Conservation (phyloP, 208 protist species). For the Leishmania lainsoni region DNA sequence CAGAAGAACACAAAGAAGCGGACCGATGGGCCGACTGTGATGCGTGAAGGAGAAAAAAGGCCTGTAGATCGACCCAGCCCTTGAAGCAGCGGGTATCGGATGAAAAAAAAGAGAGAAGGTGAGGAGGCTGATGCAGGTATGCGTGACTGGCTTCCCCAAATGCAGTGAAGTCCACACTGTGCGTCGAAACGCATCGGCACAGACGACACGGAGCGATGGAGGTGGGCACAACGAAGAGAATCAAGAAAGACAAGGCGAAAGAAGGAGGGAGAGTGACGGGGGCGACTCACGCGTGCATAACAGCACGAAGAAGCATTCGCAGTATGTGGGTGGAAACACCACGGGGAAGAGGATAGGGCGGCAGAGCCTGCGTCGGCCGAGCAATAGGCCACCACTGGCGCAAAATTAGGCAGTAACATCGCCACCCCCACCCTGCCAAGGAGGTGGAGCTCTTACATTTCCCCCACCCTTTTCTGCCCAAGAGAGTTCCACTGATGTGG, state of each 20-base stretch:
- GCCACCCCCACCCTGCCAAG: not conserved
- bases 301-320: not conserved
- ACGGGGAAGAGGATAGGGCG: not conserved
- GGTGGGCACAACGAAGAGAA: not conserved
- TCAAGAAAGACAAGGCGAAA: slow-evolving; percentile 4
- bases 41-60: not conserved
- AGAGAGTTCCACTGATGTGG: not conserved
- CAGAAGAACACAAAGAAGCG: slow-evolving; percentile 8
- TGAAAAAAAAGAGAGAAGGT: not conserved
- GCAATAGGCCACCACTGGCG: not conserved
- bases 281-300: not conserved
- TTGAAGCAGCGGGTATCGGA: not conserved
- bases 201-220: not conserved
- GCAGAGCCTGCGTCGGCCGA: not conserved
- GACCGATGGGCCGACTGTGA: not conserved
- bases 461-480: not conserved
- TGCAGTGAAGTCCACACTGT: not conserved
- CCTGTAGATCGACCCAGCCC: not conserved
- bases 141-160: not conserved
- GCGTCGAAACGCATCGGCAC: not conserved
- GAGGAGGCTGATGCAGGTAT: not conserved
- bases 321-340: not conserved
- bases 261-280: not conserved
- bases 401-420: not conserved
- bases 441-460: not conserved